These are phyloP conservation scores for Anisodus acutangulus DNA, from an alignment of 257 asterid genomes.

Conservation along the genomic window DNA sequence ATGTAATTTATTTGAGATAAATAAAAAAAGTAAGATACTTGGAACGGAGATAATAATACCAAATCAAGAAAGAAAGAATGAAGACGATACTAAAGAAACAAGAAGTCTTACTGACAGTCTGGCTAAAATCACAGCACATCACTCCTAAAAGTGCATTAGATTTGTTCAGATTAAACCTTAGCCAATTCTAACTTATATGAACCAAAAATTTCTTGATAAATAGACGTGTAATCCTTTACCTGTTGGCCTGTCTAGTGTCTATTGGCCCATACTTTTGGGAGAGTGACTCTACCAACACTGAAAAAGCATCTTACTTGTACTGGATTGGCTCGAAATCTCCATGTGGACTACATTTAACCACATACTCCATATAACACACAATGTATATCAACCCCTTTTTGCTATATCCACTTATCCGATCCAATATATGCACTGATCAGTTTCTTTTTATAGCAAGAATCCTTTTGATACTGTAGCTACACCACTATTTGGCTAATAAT, in stretches of 20 bases:
- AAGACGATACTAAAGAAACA: background rate
- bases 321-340: slow-evolving; percentile 44
- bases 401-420: slow-evolving; percentile 22
- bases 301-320: slow-evolving; percentile 42
- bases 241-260: background rate
- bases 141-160: background rate
- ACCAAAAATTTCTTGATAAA: slow-evolving; percentile 14
- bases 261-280: slow-evolving; percentile 35
- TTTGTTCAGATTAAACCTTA: slow-evolving; percentile 23
- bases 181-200: slow-evolving; percentile 19
- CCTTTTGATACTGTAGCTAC: slow-evolving; percentile 11
- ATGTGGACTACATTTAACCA: slow-evolving; percentile 52
- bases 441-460: slow-evolving; percentile 1
- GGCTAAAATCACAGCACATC: slow-evolving; percentile 35
- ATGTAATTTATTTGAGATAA: too few species aligned
- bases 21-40: too few species aligned
- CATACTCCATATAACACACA: slow-evolving; percentile 35
- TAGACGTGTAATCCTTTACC: slow-evolving; percentile 8
- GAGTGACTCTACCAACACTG: slow-evolving; percentile 30
- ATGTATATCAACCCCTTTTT: slow-evolving; percentile 32
- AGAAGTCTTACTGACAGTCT: background rate
- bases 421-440: background rate
- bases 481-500: background rate
- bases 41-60: too few species aligned
- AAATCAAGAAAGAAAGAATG: background rate